Evolutionary conservation across 495 filamentous ascomycete genomes (phyloP).

Genomic region (Tuber borchii): DNA sequence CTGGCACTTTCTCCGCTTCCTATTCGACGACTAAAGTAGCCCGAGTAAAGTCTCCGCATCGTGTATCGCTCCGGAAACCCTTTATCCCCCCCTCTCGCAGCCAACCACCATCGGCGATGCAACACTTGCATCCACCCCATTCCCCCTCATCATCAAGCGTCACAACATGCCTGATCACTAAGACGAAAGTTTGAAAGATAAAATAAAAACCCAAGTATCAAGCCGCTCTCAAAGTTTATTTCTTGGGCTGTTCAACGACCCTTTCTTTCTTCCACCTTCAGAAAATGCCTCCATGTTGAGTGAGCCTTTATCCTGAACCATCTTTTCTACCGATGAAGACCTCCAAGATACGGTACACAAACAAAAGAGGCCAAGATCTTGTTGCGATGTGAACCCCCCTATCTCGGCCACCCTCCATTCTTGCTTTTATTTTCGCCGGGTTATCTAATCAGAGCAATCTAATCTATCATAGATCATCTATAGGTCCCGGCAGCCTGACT

Average conservation of each 20-base stretch:
- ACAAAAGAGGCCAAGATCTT: background rate
- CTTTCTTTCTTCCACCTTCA: background rate
- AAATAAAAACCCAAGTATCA: constrained; percentile 1
- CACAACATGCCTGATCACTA: background rate
- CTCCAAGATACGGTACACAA: background rate
- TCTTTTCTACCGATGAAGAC: background rate
- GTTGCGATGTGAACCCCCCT: background rate
- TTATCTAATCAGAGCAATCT: background rate
- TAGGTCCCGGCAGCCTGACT: background rate
- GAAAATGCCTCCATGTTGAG: background rate
- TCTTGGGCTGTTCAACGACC: background rate
- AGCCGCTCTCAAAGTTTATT: background rate
- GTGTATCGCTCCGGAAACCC: background rate
- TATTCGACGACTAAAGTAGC: background rate
- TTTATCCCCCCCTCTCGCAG: background rate
- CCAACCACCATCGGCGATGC: constrained; percentile 5
- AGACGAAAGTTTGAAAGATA: background rate
- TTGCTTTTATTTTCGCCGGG: background rate
- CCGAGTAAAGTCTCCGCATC: constrained; percentile 3
- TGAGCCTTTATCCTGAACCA: background rate
- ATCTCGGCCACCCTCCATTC: background rate
- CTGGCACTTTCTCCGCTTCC: background rate
- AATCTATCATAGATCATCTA: background rate
- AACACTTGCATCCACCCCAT: background rate
- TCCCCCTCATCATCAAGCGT: background rate